Evolutionary conservation across 78 protist species (phyloP), one percentile per base, ranked within the genome.

Genomic region (Dictyostelium citrinum): DNA sequence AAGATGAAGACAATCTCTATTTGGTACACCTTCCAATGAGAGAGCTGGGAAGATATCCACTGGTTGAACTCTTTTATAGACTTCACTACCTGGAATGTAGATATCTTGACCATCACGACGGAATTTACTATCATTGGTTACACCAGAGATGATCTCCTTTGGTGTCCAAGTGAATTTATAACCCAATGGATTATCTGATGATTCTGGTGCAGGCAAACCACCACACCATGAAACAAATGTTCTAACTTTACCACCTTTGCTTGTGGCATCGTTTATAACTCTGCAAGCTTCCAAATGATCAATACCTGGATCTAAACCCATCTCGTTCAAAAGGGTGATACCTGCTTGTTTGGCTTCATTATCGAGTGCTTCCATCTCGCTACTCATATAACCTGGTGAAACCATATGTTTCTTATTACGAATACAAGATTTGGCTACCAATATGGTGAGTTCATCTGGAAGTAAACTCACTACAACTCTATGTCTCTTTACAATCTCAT

Each of bases 151-250:
- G 7, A 97, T 96, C n/a, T 96, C 97, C 14, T 86, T 76, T 39
- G 99, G 99, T 41, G 58, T 10, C 99, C 99, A 98, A 12, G 90
- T 33, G 92, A 98, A 98, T 77, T 98, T 98, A 95, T 98, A 98
- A 24, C 91, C 91, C 81, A 95, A 24, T 45, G 98, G 96, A 64
- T 90, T 91, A 72, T 90, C 74, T 1, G 97, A 91, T 17, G 94
- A 82, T 67, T 98, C 99, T 31, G 98, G 98, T 20, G 97, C 91
- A 2, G 98, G 98, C 1, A 98, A 86, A 24, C 98, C 99, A 70
- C 99, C 99, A 81, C 97, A 95, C 94, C 85, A 92, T 17, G 96
- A 96, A 1, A 90, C 90, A 83, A 97, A 97, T 17, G 93, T 72
- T 49, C 91, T 75, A 60, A 98, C 84, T 35, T 27, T 88, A 16